Base-by-base conservation (phyloP, 2,329 filamentous ascomycete species). In the Cadophora gregata region DNA sequence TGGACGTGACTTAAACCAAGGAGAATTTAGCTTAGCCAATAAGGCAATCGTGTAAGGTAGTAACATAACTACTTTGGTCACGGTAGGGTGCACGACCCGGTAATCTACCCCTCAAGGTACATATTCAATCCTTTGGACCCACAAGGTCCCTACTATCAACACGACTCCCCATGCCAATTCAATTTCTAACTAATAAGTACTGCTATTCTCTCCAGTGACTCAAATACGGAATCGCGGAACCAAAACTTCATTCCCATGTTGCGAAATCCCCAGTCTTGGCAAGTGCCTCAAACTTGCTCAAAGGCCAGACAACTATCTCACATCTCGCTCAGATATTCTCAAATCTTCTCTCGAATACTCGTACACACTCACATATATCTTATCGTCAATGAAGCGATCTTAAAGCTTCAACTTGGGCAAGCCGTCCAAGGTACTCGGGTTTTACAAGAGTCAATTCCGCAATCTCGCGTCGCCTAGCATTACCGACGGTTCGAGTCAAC, bases 201-300 rank as follows among this genome's bases (percentile, higher is more conserved):
- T 16, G 14, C 16, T 42, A 3, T 42, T 5, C 14, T 16, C 5
- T 42, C 10, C 19, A 12, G 14, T 16, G 2, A 16, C 14, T 16
- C 14, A 42, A 42, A 42, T 16, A 42, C 38, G 38, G 12, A 42
- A 42, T 42, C 10, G 12, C 38, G 19, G 19, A 21, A 19, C 19
- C 42, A 21, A 47, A 47, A 8, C n/a, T 21, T n/a, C 19, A 19
- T 9, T 47, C 42, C 16, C 42, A n/a, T 47, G 42, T 21, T 21
- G 21, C 19, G 19, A 21, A n/a, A 58, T 58, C 42, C 19, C 16
- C 21, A 58, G 16, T 38, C 55, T 58, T 58, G 55, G 55, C 55
- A 58, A 58, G 55, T 58, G 5, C 33, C 55, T 58, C 55, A 58
- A 58, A 58, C 55, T 58, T 58, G 55, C 55, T 58, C 55, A 58